These are phyloP conservation scores for Diaporthe batatas DNA, from an alignment of 2,329 filamentous ascomycete genomes.

Conservation along the genomic window DNA sequence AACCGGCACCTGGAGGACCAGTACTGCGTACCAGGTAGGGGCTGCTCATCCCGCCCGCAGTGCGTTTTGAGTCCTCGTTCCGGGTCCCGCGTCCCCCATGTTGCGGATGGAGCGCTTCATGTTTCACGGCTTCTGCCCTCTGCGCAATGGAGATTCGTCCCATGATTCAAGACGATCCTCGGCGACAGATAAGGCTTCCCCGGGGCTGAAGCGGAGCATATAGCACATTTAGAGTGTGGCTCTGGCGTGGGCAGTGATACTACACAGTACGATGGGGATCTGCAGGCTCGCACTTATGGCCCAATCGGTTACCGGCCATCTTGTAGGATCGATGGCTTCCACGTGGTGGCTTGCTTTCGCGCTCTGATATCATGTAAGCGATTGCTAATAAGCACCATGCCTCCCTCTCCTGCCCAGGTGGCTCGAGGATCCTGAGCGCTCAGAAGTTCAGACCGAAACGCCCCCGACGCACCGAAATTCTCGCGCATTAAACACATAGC, in stretches of 20 bases:
- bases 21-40: neutral
- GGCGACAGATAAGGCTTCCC: slow-evolving; percentile 25
- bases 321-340: neutral
- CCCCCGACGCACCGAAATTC: neutral
- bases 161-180: slow-evolving; percentile 12
- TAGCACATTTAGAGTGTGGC: neutral
- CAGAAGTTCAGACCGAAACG: slow-evolving; percentile 23
- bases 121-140: slow-evolving; percentile 8
- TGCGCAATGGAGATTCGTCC: neutral
- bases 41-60: neutral
- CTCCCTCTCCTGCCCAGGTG: no score
- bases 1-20: slow-evolving; percentile 12
- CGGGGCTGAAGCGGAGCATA: slow-evolving; percentile 19
- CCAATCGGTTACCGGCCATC: slow-evolving; percentile 2
- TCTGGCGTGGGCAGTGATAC: neutral
- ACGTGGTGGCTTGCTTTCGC: neutral
- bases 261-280: neutral
- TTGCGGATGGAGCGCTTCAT: slow-evolving; percentile 9
- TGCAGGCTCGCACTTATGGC: neutral
- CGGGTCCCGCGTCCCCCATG: slow-evolving; percentile 4
- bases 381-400: neutral
- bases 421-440: neutral
- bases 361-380: neutral
- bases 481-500: slow-evolving; percentile 4
- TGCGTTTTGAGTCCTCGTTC: neutral